Conservation (phyloP, 768 basidiomycete genomes). For the Mycena capillaripes region DNA sequence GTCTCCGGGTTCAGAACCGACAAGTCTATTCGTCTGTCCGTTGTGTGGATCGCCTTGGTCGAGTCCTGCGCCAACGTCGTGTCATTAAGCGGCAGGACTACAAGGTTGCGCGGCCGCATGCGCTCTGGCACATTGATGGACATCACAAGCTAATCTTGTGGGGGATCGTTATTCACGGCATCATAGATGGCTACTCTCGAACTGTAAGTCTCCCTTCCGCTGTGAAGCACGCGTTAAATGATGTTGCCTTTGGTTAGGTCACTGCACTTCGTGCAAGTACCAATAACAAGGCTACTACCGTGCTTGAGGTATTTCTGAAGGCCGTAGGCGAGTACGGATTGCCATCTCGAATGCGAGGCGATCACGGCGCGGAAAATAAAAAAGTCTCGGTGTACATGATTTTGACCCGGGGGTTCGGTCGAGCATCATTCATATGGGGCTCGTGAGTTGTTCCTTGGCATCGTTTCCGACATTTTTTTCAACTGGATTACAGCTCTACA, state of each 20-base stretch:
- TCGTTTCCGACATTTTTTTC: no score
- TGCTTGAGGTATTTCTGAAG: slow-evolving; percentile 8
- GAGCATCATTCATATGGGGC: slow-evolving; percentile 22
- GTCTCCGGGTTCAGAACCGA: slow-evolving; percentile 36
- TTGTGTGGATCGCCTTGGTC: slow-evolving; percentile 40
- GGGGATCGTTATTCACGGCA: slow-evolving; percentile 46
- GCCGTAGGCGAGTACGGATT: slow-evolving; percentile 14
- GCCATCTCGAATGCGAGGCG: slow-evolving; percentile 40
- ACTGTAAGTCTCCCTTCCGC: slow-evolving; percentile 37
- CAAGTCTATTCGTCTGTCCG: slow-evolving; percentile 35
- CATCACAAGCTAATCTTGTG: slow-evolving; percentile 38
- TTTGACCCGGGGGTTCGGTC: slow-evolving; percentile 32
- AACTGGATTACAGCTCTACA: slow-evolving; percentile 6
- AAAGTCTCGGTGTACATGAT: slow-evolving; percentile 44
- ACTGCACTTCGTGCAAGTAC: slow-evolving; percentile 28
- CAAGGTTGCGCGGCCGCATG: slow-evolving; percentile 36
- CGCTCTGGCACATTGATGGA: slow-evolving; percentile 43
- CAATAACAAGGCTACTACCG: slow-evolving; percentile 32
- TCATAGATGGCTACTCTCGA: slow-evolving; percentile 47
- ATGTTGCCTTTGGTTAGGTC: background rate
- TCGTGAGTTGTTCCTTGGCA: slow-evolving; percentile 32
- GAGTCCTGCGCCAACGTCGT: slow-evolving; percentile 29
- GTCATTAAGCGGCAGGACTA: slow-evolving; percentile 35
- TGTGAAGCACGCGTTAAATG: background rate
- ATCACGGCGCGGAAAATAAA: slow-evolving; percentile 44